phyloP scores from a whole-genome alignment of 2,329 filamentous ascomycete species.

The Exophiala xenobiotica region DNA sequence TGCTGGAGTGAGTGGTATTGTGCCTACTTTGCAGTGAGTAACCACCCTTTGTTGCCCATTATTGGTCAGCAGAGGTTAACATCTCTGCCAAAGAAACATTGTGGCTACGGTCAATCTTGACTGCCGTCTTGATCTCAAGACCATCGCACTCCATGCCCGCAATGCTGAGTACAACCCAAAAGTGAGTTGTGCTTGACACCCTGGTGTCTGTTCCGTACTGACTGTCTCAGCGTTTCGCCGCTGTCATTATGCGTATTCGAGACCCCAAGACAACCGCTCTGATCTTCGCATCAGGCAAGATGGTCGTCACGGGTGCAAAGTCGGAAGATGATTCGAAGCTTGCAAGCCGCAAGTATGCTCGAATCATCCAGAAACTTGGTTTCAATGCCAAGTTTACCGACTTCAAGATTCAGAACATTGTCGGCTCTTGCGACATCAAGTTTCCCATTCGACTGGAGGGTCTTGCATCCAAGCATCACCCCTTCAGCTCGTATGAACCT shows the following conservation, averaged over 20 bases:
- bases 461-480: conserved; percentile 94
- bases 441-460: conserved; percentile 97
- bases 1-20: conserved; percentile 80
- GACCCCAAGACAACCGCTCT: conserved; percentile 97
- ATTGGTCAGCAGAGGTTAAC: conserved; percentile 52
- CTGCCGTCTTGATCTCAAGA: conserved; percentile 97
- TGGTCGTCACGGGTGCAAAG: conserved; percentile 98
- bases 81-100: conserved; percentile 74
- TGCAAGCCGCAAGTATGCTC: conserved; percentile 93
- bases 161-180: conserved; percentile 99
- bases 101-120: conserved; percentile 98
- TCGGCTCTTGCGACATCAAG: conserved; percentile 98
- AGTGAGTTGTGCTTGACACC: conserved; percentile 56
- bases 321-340: conserved; percentile 97
- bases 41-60: conserved; percentile 48
- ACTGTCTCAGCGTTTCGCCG: conserved; percentile 82
- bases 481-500: conserved; percentile 98
- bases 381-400: conserved; percentile 99
- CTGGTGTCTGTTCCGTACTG: conserved; percentile 37
- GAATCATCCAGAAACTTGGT: conserved; percentile 98
- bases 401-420: conserved; percentile 99
- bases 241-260: conserved; percentile 99
- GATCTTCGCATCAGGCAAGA: conserved; percentile 98
- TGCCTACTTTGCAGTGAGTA: conserved; percentile 96
- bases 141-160: conserved; percentile 94